Conservation (phyloP, 1,139 yeast genomes). For the Sugiyamaella pinicola region DNA sequence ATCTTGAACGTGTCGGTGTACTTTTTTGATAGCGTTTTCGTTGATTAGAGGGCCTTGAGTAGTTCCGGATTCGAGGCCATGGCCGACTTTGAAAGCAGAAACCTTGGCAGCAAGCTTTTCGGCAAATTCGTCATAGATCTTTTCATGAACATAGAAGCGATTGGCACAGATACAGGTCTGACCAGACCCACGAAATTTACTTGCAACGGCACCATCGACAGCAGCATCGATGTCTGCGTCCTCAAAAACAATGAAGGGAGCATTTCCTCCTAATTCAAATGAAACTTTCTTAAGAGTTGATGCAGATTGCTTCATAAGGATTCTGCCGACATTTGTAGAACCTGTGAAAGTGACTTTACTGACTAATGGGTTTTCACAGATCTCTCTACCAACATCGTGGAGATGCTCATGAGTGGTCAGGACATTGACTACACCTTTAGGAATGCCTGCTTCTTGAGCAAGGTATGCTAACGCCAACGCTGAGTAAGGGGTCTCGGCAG, state of each 20-base stretch:
- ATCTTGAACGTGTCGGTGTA: conserved; percentile 69
- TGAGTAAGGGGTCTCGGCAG: conserved; percentile 82
- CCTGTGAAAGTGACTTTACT: conserved; percentile 89
- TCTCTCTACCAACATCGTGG: conserved; percentile 61
- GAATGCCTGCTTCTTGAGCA: conserved; percentile 79
- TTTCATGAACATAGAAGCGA: conserved; percentile 66
- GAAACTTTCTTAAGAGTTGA: conserved; percentile 80
- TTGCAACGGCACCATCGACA: conserved; percentile 66
- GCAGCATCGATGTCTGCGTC: conserved; percentile 82
- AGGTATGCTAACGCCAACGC: conserved; percentile 80
- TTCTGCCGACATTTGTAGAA: conserved; percentile 79
- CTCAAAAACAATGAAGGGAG: conserved; percentile 85
- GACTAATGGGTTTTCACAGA: conserved; percentile 68
- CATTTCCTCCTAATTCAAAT: conserved; percentile 91
- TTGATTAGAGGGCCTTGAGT: conserved; percentile 88
- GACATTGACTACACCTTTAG: conserved; percentile 79
- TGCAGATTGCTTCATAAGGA: conserved; percentile 76
- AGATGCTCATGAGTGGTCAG: conserved; percentile 57
- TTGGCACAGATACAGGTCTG: conserved; percentile 87
- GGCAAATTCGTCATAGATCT: conserved; percentile 62
- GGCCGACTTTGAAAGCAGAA: conserved; percentile 60
- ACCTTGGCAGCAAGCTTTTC: conserved; percentile 56
- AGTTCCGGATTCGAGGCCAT: conserved; percentile 63
- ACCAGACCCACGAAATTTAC: conserved; percentile 74
- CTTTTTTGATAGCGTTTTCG: conserved; percentile 64